phyloP scores from a whole-genome alignment of 768 basidiomycete species.

The Lactifluus volemus region DNA sequence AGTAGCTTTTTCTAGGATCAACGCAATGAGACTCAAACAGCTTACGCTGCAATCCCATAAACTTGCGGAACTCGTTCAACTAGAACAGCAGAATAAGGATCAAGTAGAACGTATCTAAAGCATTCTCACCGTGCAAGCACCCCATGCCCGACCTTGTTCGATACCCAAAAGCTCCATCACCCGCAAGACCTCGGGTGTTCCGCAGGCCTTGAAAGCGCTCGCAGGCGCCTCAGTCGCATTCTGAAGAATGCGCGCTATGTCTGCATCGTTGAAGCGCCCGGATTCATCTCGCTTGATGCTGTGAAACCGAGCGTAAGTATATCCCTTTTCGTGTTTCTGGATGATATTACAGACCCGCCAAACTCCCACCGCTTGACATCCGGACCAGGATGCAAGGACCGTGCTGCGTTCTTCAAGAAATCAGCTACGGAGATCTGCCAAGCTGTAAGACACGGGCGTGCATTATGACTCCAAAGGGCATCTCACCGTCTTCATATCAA shows the following conservation, averaged over 20 bases:
- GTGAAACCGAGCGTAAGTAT: not conserved
- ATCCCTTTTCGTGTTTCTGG: not conserved
- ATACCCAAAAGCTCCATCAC: slow-evolving; percentile 66
- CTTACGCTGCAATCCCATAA: slow-evolving; percentile 59
- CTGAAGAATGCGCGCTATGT: slow-evolving; percentile 55
- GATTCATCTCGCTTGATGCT: slow-evolving; percentile 28
- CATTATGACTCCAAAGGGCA: not conserved
- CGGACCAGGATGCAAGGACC: slow-evolving; percentile 23
- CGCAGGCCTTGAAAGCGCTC: slow-evolving; percentile 59
- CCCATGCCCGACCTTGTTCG: slow-evolving; percentile 57
- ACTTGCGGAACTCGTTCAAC: slow-evolving; percentile 34
- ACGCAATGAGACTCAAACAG: not conserved
- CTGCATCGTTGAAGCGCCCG: slow-evolving; percentile 48
- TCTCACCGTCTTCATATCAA: slow-evolving; percentile 6
- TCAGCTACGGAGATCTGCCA: slow-evolving; percentile 29
- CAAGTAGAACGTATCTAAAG: not conserved
- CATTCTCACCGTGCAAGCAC: slow-evolving; percentile 53
- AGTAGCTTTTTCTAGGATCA: not conserved
- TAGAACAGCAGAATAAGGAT: not conserved
- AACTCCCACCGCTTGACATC: slow-evolving; percentile 27
- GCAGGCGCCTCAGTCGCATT: slow-evolving; percentile 51
- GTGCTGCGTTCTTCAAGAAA: slow-evolving; percentile 18
- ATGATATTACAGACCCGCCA: not conserved
- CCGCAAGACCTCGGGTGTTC: slow-evolving; percentile 55
- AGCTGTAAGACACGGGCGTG: slow-evolving; percentile 1